Base-by-base conservation (phyloP, 2,329 filamentous ascomycete genomes). In the Lecanicillium sp. region DNA sequence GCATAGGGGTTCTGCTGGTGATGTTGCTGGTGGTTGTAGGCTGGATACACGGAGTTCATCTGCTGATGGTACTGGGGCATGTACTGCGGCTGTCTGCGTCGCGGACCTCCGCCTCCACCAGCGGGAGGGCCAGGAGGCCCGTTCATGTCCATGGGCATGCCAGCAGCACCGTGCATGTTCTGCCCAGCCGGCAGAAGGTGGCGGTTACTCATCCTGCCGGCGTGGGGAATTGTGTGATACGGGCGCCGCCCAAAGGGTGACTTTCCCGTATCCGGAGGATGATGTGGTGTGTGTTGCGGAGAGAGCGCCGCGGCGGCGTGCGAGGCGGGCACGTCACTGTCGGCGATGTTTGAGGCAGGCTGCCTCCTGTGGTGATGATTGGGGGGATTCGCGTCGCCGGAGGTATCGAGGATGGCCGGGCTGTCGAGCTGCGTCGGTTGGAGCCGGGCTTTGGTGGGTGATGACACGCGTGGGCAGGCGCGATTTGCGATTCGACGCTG, bases 151-250 rank as follows among this genome's bases (percentile, higher is more conserved):
- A 60, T 63, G 44, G 56, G 52, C 53, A 61, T 61, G 53, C 59
- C 61, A 51, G 58, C 61, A 51, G 58, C 59, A 55, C 70, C 71
- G 61, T 71, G 74, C 70, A 79, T 75, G 66, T 74, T 74, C 70
- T 83, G 81, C 77, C 84, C 84, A 79, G 81, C 81, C 80, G 83
- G 81, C 81, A 85, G 81, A 84, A 84, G 81, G 83, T 85, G 81
- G 77, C 74, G 77, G 70, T 74, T 74, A 73, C 82, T 85, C 84
- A 88, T 88, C 83, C 77, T 87, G 79, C 79, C 81, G 80, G 78
- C 78, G 70, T 79, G 75, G 77, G 78, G 66, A 58, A 60, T 51
- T 53, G 52, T 51, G 50, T 41, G 49, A 48, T 43, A 30, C 35
- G 51, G 51, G 52, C 53, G 48, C 32, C 48, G 36, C 37, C 29